Conservation (phyloP, 345 rosid genomes). For the Trapa bicornis region DNA sequence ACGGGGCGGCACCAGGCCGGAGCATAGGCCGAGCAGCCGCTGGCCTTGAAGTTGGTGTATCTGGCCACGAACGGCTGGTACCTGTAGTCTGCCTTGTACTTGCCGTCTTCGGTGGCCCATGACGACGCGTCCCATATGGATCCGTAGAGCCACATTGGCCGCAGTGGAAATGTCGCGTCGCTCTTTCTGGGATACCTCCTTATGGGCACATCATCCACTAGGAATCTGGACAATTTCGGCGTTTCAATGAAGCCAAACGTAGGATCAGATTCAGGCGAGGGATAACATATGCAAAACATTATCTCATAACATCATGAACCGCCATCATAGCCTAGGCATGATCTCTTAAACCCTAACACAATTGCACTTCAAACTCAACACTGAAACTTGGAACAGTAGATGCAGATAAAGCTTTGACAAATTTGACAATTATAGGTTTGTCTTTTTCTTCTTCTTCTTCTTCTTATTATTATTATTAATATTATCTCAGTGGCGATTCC, state of each 20-base stretch:
- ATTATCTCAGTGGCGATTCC: conserved; percentile 1
- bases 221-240: conserved; percentile 36
- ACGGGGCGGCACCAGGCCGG: conserved; percentile 44
- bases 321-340: too few relatives aligned
- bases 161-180: conserved; percentile 56
- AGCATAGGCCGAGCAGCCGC: conserved; percentile 72
- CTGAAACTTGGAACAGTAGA: too few relatives aligned
- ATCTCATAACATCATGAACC: background rate
- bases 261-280: background rate
- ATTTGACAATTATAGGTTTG: too few relatives aligned
- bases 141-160: conserved; percentile 96
- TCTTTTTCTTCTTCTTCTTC: too few relatives aligned
- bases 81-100: conserved; percentile 75
- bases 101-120: conserved; percentile 97
- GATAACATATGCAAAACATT: background rate
- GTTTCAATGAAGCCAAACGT: background rate
- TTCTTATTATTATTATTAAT: background rate
- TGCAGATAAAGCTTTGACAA: too few relatives aligned
- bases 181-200: conserved; percentile 85
- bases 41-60: conserved; percentile 58
- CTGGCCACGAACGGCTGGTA: conserved; percentile 80
- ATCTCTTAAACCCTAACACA: too few relatives aligned
- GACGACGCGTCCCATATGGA: conserved; percentile 99
- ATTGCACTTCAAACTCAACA: too few relatives aligned
- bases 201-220: conserved; percentile 88